A percentile compares a stretch with the other conserved stretches of the same genome.
phyloP scores from a whole-genome alignment of 2,329 filamentous ascomycete genomes.

The Trichophyton schoenleinii region DNA sequence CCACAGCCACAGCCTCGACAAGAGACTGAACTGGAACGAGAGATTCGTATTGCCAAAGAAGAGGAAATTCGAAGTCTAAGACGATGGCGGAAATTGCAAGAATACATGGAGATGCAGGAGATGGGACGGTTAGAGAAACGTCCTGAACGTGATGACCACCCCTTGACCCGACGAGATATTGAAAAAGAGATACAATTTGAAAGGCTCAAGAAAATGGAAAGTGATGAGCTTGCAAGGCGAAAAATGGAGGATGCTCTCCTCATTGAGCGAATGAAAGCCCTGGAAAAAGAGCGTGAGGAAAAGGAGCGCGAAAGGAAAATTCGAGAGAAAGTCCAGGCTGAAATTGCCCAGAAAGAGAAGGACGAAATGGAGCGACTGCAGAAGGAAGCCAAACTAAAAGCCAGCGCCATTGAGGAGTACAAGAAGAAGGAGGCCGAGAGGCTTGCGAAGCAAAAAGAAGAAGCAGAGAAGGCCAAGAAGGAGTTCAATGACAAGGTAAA shows the following conservation, averaged over 20 bases:
- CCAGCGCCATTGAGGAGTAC: conserved; percentile 42
- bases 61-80: background rate
- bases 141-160: conserved; percentile 10
- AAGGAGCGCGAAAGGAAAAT: conserved; percentile 40
- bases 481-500: conserved; percentile 36
- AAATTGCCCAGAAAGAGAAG: conserved; percentile 21
- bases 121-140: conserved; percentile 15
- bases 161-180: conserved; percentile 11
- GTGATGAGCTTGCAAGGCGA: conserved; percentile 15
- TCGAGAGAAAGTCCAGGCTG: conserved; percentile 22
- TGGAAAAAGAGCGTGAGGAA: conserved; percentile 23
- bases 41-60: background rate
- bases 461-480: conserved; percentile 39
- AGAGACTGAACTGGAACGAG: conserved; percentile 3
- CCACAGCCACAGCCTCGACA: background rate
- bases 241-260: conserved; percentile 16
- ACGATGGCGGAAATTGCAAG: background rate
- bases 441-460: conserved; percentile 35
- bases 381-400: conserved; percentile 32
- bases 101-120: background rate
- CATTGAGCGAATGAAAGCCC: conserved; percentile 17
- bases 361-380: conserved; percentile 24
- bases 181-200: conserved; percentile 25
- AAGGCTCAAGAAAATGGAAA: conserved; percentile 22
- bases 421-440: conserved; percentile 40